phyloP scores from a whole-genome alignment of 345 rosid species.

The Salix caprea region DNA sequence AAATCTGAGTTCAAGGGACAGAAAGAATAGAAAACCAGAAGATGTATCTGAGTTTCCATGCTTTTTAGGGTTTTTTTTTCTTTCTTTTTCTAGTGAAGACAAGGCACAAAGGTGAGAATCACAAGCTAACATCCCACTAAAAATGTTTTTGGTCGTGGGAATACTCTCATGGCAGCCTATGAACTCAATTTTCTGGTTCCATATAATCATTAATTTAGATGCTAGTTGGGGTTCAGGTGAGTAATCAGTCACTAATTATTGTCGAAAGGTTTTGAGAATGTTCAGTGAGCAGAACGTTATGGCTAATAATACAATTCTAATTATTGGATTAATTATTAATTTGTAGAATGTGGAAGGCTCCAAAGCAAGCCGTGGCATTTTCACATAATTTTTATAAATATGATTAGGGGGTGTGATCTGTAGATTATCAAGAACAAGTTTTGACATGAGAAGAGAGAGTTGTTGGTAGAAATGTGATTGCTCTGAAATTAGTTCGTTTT shows the following conservation, averaged over 20 bases:
- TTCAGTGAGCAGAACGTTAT: neutral
- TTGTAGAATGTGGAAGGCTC: neutral
- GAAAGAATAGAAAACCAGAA: neutral
- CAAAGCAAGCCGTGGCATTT: neutral
- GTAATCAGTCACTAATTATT: constrained; percentile 5
- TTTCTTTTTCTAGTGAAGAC: constrained; percentile 15
- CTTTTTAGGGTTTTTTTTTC: neutral
- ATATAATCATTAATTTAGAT: neutral
- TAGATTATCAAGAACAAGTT: no score
- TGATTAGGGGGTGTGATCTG: no score
- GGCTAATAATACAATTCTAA: neutral
- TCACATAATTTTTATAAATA: neutral
- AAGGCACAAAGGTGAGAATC: constrained; percentile 13
- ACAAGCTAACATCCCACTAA: neutral
- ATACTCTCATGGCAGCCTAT: neutral
- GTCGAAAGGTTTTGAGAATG: neutral
- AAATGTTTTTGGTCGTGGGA: neutral
- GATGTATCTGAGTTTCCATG: neutral
- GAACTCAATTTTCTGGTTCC: neutral
- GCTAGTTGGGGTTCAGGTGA: neutral
- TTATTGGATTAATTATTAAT: neutral
- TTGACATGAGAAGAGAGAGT: no score
- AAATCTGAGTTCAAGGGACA: constrained; percentile 22
- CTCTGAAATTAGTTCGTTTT: no score
- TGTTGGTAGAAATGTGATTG: no score